These are phyloP conservation scores for Pythium plurisporium DNA, from an alignment of 352 stramenopile species.

Conservation along the genomic window DNA sequence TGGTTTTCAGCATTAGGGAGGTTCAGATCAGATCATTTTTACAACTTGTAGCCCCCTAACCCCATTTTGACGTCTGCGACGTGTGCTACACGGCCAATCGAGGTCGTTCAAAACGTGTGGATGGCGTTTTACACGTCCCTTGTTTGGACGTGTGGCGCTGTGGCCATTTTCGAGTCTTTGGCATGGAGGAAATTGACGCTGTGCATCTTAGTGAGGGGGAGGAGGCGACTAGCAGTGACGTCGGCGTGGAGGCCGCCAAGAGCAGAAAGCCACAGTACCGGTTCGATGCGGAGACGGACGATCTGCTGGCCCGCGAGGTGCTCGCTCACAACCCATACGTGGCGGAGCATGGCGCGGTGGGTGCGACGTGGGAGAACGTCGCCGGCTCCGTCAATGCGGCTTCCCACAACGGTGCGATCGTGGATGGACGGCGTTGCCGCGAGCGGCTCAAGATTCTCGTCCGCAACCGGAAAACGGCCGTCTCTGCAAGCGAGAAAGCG, in stretches of 20 bases:
- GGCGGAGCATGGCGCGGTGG: neutral
- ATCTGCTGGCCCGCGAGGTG: neutral
- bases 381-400: neutral
- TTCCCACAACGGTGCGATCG: too few relatives aligned
- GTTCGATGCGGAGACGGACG: neutral
- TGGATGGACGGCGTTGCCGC: constrained; percentile 2
- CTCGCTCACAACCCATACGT: constrained; percentile 5
- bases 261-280: constrained; percentile 6
- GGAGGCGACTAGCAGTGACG: too few relatives aligned
- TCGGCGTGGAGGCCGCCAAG: too few relatives aligned
- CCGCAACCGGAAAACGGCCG: neutral
- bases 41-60: constrained; percentile 2
- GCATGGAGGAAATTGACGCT: too few relatives aligned
- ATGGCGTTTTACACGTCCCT: neutral
- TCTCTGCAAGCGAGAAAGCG: neutral
- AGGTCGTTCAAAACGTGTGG: neutral
- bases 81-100: neutral
- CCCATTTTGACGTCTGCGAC: constrained; percentile 1
- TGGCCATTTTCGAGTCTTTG: neutral
- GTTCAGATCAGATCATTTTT: constrained; percentile 5
- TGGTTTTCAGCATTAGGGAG: neutral
- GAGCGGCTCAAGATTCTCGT: constrained; percentile 6
- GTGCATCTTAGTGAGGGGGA: too few relatives aligned
- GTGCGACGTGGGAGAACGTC: neutral
- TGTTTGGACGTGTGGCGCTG: neutral